Conservation (phyloP, 108 stramenopile genomes). For the Bacterosira constricta region DNA sequence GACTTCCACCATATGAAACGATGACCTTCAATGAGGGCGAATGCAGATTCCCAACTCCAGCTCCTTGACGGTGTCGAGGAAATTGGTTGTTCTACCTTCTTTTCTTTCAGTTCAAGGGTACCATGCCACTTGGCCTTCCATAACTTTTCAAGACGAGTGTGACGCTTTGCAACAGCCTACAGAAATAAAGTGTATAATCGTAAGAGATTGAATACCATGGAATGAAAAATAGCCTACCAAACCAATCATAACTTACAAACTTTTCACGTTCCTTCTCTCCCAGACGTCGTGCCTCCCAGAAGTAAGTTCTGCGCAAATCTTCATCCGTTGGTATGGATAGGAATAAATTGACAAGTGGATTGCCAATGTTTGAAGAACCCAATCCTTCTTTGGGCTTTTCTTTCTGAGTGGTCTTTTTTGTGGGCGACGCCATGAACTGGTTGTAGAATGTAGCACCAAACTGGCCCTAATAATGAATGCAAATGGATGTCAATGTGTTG, state of each 20-base stretch:
- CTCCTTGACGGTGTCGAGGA: constrained; percentile 21
- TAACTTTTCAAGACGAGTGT: constrained; percentile 60
- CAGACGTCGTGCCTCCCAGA: constrained; percentile 73
- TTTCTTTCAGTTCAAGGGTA: constrained; percentile 45
- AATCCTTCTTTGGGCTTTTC: constrained; percentile 18
- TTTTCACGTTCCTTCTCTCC: constrained; percentile 58
- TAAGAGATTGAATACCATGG: not conserved
- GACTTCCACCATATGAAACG: constrained; percentile 85
- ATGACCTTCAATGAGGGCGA: constrained; percentile 81
- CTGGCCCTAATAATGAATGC: constrained; percentile 49
- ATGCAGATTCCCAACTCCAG: constrained; percentile 61
- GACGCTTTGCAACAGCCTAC: constrained; percentile 54
- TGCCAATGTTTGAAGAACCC: constrained; percentile 14
- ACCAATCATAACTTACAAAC: constrained; percentile 27
- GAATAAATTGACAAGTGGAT: constrained; percentile 67
- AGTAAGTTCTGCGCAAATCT: constrained; percentile 80
- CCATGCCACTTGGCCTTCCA: constrained; percentile 83
- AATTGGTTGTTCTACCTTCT: constrained; percentile 15
- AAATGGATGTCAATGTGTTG: too few relatives aligned
- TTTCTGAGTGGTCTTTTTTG: constrained; percentile 16
- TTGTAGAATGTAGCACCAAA: constrained; percentile 59
- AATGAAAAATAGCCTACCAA: not conserved
- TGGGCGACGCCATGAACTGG: constrained; percentile 31
- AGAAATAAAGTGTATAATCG: not conserved
- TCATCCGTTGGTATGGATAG: constrained; percentile 79